Conservation (phyloP, 306 rosid species). For the Pyrus communis region DNA sequence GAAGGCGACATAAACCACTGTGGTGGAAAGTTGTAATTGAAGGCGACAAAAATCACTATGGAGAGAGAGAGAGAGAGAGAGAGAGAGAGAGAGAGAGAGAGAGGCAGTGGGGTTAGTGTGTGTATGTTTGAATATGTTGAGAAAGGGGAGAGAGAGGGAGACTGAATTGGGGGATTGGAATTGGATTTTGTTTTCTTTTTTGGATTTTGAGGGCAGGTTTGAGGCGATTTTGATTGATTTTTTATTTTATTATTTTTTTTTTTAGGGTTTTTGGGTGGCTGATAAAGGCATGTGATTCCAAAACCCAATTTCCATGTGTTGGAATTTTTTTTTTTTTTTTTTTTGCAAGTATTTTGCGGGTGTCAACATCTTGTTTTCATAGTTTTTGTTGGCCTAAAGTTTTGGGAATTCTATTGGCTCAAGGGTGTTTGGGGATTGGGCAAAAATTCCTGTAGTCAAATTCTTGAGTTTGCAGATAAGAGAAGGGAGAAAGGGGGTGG, state of each 20-base stretch:
- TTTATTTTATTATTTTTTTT: neutral
- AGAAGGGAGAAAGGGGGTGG: no score
- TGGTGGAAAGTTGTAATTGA: conserved; percentile 95
- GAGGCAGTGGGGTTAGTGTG: neutral
- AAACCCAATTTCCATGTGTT: conserved; percentile 11
- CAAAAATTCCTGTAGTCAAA: no score
- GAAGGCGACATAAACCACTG: neutral
- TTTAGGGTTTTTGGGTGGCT: conserved; percentile 8
- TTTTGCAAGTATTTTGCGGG: no score
- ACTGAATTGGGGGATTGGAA: neutral
- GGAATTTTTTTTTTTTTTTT: neutral
- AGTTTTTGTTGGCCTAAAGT: neutral
- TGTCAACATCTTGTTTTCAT: no score
- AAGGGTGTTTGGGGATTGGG: no score
- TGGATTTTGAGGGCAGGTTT: neutral
- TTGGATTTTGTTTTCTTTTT: conserved; percentile 20
- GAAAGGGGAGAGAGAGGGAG: conserved; percentile 24
- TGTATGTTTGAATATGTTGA: neutral
- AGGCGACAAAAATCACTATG: conserved; percentile 91
- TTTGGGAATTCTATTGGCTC: neutral
- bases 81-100: neutral
- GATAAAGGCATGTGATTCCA: conserved; percentile 6
- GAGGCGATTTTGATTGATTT: neutral
- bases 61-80: conserved; percentile 29
- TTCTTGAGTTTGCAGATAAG: no score